Percentiles rank a stretch among this genome's conserved stretches.
Evolutionary conservation across 2,329 filamentous ascomycete genomes (phyloP).

Genomic region (Alternaria arbusti): DNA sequence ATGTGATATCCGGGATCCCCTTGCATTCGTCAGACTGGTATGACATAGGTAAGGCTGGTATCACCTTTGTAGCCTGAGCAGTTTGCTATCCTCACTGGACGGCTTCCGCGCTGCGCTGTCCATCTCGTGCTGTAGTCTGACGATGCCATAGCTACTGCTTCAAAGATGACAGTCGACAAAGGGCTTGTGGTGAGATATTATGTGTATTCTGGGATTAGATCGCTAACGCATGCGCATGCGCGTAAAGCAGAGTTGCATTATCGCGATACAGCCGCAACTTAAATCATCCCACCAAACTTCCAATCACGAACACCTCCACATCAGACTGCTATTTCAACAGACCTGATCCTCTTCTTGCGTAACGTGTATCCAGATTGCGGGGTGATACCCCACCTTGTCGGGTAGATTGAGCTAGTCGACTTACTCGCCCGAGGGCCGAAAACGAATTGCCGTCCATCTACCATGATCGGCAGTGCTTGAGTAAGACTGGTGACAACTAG

Average conservation of each 20-base stretch:
- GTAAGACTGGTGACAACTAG: neutral
- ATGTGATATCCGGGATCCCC: conserved; percentile 50
- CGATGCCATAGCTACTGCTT: conserved; percentile 15
- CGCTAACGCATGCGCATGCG: neutral
- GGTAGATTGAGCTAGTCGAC: conserved; percentile 17
- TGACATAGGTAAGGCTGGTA: neutral
- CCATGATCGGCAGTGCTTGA: neutral
- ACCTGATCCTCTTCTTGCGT: neutral
- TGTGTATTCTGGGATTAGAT: neutral
- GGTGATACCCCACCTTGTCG: neutral
- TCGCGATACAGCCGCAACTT: neutral
- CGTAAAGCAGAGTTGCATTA: neutral
- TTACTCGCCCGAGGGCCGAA: conserved; percentile 31
- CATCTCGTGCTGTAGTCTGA: conserved; percentile 31
- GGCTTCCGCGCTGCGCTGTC: conserved; percentile 32
- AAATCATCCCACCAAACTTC: neutral
- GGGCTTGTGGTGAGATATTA: neutral
- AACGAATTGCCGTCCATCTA: neutral
- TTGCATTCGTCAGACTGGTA: conserved; percentile 11
- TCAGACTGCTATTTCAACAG: neutral
- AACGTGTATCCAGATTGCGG: neutral
- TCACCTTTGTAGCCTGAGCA: conserved; percentile 46
- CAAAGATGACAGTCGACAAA: neutral
- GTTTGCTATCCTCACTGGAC: conserved; percentile 49
- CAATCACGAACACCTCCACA: neutral